phyloP scores from a whole-genome alignment of 2,329 filamentous ascomycete species.

The Colletotrichum sp. region DNA sequence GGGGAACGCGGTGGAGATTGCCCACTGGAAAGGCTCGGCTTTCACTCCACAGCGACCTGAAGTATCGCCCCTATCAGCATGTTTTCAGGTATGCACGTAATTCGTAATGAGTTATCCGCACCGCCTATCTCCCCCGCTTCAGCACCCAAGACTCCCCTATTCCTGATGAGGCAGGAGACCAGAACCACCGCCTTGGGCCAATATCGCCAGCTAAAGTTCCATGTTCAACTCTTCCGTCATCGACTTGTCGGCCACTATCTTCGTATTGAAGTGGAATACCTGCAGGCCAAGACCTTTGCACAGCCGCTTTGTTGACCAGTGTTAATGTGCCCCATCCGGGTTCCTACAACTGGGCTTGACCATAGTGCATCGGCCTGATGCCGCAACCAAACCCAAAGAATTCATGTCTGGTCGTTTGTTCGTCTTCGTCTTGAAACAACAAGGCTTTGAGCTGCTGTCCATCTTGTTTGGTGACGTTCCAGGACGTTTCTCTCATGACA shows the following conservation, averaged over 20 bases:
- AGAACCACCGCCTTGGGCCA: background rate
- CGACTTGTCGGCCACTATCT: background rate
- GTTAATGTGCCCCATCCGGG: background rate
- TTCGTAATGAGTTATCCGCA: background rate
- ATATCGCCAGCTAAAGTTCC: background rate
- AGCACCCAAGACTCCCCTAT: background rate
- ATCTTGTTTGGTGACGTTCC: background rate
- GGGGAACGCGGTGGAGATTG: background rate
- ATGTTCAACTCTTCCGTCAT: background rate
- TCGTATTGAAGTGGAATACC: background rate
- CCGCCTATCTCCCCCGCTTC: conserved; percentile 17
- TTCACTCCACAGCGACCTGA: background rate
- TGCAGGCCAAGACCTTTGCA: background rate
- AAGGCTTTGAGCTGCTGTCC: rapidly evolving
- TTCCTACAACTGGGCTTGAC: background rate
- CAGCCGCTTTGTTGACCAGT: background rate
- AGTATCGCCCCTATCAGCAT: background rate
- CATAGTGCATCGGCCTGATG: background rate
- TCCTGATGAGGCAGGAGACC: conserved; percentile 2
- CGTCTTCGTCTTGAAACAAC: background rate
- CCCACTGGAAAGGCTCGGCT: background rate
- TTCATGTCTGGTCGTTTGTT: background rate
- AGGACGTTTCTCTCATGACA: rapidly evolving
- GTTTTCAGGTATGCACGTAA: background rate
- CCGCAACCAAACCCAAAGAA: background rate